Base-by-base conservation (phyloP, 768 basidiomycete species). In the Mycena sanguinolenta region DNA sequence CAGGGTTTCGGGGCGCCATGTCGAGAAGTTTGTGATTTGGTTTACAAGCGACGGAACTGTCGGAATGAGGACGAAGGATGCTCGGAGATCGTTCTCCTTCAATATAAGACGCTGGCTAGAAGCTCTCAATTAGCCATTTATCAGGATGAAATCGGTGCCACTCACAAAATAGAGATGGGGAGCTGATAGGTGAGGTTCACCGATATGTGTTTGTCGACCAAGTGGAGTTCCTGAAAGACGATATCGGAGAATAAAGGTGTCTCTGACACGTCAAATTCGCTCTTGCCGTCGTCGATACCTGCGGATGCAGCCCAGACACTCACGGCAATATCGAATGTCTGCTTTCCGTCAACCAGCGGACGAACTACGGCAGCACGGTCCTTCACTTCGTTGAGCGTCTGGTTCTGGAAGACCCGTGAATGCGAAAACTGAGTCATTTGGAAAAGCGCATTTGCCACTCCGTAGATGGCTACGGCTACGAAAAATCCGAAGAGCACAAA, bases 231-330 rank as follows among this genome's bases (percentile, higher is more conserved):
- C 8, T 53, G 55, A 27, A 73, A 63, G 12, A 66, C 68, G 54
- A 73, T 67, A 59, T 67, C 38, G 52, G 72, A 73, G 57, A 59
- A 73, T 6, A 73, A 16, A 13, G 67, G 64, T 14, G 61, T 70
- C n/a, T 66, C 39, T n/a, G n/a, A n/a, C n/a, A n/a, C n/a, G n/a
- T n/a, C n/a, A 34, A 19, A 3, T 25, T 19, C 17, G 16, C 12
- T 19, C 27, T 17, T 19, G 53, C 17, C 53, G 30, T 19, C 4
- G 17, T 12, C 19, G 3, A 36, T 57, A n/a, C 64, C 65, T 4
- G 21, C 42, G 16, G 38, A 27, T 0, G 28, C 54, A 46, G 60
- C 23, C 72, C 72, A 73, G 13, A 73, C 28, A 23, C 36, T 70
- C 34, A 73, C 64, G 16, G 72, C 72, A 16, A 73, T 58, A 38